A percentile compares a stretch with the other conserved stretches of the same genome.
phyloP scores from a whole-genome alignment of 139 green algal species.

The Micractinium conductrix region DNA sequence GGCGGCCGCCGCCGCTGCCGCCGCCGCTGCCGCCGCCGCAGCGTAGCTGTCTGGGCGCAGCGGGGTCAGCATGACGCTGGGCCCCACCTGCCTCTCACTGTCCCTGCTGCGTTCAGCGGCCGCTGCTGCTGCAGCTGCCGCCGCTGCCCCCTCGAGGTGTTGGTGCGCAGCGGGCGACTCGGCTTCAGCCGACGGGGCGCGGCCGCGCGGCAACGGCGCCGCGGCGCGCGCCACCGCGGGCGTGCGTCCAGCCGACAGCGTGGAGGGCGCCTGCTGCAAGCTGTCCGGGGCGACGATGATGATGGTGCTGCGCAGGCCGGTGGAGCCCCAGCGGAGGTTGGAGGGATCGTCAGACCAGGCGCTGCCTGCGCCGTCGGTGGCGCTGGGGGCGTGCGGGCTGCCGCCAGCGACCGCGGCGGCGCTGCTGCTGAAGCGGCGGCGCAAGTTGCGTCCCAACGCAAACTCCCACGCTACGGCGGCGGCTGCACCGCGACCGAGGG shows the following conservation, averaged over 20 bases:
- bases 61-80: neutral
- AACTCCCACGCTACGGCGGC: neutral
- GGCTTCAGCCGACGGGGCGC: slow-evolving; percentile 21
- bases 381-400: neutral
- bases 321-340: slow-evolving; percentile 33
- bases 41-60: slow-evolving; percentile 22
- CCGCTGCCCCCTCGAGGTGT: no score
- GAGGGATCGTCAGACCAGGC: slow-evolving; percentile 17
- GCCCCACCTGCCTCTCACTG: slow-evolving; percentile 9
- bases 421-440: neutral
- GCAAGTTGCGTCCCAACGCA: neutral
- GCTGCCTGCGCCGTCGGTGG: neutral
- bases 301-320: slow-evolving; percentile 9
- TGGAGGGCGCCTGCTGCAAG: slow-evolving; percentile 23
- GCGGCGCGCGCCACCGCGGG: neutral
- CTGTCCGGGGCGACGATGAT: slow-evolving; percentile 12
- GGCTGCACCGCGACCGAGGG: neutral
- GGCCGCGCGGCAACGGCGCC: neutral
- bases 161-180: slow-evolving; percentile 14
- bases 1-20: neutral
- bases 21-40: neutral
- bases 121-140: neutral
- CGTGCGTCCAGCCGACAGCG: neutral
- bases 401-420: neutral
- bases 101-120: neutral